Evolutionary conservation across 1,284 basidiomycete species (phyloP).

Genomic region (Fomitopsis schrenkii): DNA sequence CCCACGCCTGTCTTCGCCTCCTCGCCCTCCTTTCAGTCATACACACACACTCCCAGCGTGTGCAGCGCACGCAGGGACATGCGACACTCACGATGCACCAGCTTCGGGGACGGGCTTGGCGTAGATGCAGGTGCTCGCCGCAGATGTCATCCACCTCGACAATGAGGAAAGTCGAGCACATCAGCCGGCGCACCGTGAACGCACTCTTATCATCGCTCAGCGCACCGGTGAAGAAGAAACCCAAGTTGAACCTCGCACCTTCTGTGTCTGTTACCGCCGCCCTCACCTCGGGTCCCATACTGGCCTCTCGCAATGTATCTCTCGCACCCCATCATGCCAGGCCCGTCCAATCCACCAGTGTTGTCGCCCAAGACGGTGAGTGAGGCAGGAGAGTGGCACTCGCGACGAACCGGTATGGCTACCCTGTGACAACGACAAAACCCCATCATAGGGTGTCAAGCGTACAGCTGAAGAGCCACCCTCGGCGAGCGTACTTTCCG

Average conservation of each 20-base stretch:
- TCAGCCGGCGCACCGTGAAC: slow-evolving; percentile 43
- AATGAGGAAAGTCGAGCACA: slow-evolving; percentile 44
- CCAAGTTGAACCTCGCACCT: slow-evolving; percentile 49
- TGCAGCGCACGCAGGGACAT: too few species aligned
- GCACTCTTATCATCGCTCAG: slow-evolving; percentile 22
- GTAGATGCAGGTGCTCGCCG: slow-evolving; percentile 49
- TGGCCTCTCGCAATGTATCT: slow-evolving; percentile 17
- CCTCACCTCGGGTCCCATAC: slow-evolving; percentile 26
- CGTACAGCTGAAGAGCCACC: slow-evolving; percentile 28
- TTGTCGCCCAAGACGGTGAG: slow-evolving; percentile 10
- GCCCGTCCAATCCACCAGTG: slow-evolving; percentile 15
- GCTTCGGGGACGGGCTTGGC: slow-evolving; percentile 38
- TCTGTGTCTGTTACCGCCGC: slow-evolving; percentile 27
- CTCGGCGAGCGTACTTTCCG: neutral
- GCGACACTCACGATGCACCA: too few species aligned
- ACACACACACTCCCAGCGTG: too few species aligned
- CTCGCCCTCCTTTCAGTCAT: neutral
- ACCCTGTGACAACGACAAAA: slow-evolving; percentile 35
- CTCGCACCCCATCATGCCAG: slow-evolving; percentile 13
- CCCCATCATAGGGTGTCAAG: slow-evolving; percentile 11
- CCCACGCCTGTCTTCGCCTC: too few species aligned
- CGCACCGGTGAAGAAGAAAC: slow-evolving; percentile 49
- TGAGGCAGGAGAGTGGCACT: slow-evolving; percentile 36
- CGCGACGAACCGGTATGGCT: slow-evolving; percentile 56
- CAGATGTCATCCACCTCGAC: slow-evolving; percentile 48